Evolutionary conservation across 768 basidiomycete genomes (phyloP).

Genomic region (Phaeotremella fagi): DNA sequence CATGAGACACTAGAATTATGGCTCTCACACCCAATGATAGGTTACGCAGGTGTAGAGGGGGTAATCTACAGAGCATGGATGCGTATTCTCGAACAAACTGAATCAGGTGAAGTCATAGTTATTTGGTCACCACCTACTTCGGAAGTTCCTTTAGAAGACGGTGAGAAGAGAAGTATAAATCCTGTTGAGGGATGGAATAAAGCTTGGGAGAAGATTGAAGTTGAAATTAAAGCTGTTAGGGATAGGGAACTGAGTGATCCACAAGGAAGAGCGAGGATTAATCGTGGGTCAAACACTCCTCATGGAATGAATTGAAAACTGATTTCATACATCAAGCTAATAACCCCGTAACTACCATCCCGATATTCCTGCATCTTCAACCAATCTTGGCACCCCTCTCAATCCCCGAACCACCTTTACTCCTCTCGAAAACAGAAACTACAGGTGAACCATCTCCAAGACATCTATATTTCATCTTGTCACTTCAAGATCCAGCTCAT

Average conservation of each 20-base stretch:
- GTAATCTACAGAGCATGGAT: constrained; percentile 74
- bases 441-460: constrained; percentile 35
- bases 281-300: constrained; percentile 21
- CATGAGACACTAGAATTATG: constrained; percentile 96
- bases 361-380: constrained; percentile 89
- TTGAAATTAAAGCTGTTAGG: constrained; percentile 46
- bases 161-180: constrained; percentile 64
- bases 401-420: constrained; percentile 50
- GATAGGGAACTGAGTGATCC: constrained; percentile 34
- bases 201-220: constrained; percentile 80
- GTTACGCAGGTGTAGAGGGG: constrained; percentile 90
- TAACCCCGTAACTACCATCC: constrained; percentile 64
- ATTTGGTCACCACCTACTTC: constrained; percentile 33
- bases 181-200: constrained; percentile 77
- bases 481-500: constrained; percentile 74
- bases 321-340: constrained; percentile 52
- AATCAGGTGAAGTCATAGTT: constrained; percentile 41
- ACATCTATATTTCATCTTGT: constrained; percentile 67
- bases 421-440: constrained; percentile 26
- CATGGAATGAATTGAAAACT: constrained; percentile 68
- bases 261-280: constrained; percentile 28
- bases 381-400: constrained; percentile 62
- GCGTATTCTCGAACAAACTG: constrained; percentile 48
- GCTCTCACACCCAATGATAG: constrained; percentile 93
- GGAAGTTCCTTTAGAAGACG: constrained; percentile 16